Conservation (phyloP, 2,329 filamentous ascomycete genomes). For the Botrytis porri region DNA sequence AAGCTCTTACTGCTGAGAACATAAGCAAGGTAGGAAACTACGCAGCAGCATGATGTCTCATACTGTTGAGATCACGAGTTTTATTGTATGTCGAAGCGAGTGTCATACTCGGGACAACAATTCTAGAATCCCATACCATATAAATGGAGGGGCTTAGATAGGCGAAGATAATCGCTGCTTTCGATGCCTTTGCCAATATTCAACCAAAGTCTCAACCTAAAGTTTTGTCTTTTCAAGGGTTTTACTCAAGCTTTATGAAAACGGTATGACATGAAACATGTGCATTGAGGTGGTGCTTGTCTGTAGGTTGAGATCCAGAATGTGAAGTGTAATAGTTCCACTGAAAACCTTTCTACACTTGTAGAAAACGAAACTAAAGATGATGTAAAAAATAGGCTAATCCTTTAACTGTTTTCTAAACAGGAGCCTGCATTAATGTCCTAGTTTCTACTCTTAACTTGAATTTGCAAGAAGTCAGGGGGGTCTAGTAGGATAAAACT, state of each 20-base stretch:
- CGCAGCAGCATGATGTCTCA: background rate
- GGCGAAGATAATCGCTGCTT: background rate
- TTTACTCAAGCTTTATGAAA: background rate
- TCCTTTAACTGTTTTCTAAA: rapidly evolving
- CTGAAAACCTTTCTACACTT: background rate
- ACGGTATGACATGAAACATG: background rate
- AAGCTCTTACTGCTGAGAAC: background rate
- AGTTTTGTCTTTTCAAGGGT: background rate
- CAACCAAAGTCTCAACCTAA: background rate
- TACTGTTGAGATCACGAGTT: background rate
- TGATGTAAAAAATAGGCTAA: background rate
- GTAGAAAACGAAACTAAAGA: background rate
- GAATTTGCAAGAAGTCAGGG: background rate
- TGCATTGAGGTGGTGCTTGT: background rate
- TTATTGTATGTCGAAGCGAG: background rate
- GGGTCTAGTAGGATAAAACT: background rate
- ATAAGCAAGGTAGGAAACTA: background rate
- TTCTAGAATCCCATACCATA: background rate
- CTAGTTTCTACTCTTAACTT: background rate
- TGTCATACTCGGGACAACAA: background rate
- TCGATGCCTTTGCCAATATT: background rate
- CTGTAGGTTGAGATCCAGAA: background rate
- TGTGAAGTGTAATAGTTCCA: background rate
- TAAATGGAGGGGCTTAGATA: background rate
- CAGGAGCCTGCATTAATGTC: background rate